Conservation (phyloP, 1,284 basidiomycete species). For the Athelia psychrophila region DNA sequence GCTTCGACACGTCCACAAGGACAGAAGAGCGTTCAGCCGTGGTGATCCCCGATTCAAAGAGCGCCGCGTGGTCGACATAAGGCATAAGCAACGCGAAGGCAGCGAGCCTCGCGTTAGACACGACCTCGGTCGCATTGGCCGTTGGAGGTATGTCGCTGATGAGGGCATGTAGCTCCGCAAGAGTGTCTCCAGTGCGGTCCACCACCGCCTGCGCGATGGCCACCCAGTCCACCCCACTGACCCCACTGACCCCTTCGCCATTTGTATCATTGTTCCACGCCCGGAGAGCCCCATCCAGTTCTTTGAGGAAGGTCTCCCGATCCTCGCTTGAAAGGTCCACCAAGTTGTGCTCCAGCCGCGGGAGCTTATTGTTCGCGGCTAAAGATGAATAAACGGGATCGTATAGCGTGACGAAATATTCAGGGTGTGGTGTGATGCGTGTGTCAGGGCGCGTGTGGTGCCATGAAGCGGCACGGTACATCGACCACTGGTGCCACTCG, state of each 20-base stretch:
- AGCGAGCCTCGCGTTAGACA: not conserved
- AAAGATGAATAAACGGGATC: not conserved
- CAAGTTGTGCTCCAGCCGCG: not conserved
- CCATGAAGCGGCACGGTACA: not conserved
- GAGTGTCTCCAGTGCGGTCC: not conserved
- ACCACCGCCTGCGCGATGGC: not conserved
- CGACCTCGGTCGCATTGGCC: not conserved
- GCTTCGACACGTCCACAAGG: not conserved
- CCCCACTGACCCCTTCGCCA: not conserved
- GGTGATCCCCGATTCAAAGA: not conserved
- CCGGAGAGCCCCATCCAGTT: not conserved
- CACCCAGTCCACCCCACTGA: not conserved
- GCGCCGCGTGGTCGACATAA: not conserved
- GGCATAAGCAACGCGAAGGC: not conserved
- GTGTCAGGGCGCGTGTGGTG: not conserved
- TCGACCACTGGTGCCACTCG: not conserved
- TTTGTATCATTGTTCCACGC: not conserved
- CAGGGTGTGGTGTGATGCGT: not conserved
- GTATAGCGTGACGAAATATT: not conserved
- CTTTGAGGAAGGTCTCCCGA: not conserved
- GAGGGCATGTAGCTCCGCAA: not conserved
- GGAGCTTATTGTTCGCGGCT: not conserved
- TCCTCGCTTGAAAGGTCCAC: not conserved
- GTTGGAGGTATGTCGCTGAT: not conserved
- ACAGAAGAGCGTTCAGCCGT: not conserved